Conservation (phyloP, 345 rosid genomes). For the Turritis glabra region DNA sequence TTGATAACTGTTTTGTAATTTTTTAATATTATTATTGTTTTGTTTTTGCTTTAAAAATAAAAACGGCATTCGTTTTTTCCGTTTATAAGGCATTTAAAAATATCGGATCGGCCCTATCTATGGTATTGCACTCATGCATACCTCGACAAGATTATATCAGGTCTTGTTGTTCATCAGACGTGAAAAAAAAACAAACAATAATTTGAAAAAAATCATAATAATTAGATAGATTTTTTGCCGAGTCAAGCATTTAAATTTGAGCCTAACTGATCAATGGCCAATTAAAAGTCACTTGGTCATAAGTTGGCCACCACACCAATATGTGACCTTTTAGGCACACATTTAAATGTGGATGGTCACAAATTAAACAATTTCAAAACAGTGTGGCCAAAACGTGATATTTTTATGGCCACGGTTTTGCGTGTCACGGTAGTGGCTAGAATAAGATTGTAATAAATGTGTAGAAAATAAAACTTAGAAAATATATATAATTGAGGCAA, state of each 20-base stretch:
- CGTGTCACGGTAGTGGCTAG: background rate
- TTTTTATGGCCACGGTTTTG: background rate
- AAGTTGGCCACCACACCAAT: background rate
- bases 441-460: background rate
- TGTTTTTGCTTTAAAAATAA: no score
- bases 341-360: background rate
- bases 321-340: background rate
- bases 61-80: no score
- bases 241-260: background rate
- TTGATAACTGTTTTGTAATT: no score
- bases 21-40: no score
- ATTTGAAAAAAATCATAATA: no score
- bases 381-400: background rate
- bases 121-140: background rate
- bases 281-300: background rate
- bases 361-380: background rate
- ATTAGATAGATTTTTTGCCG: background rate
- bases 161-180: background rate
- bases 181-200: background rate
- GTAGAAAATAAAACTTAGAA: background rate
- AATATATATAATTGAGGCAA: background rate
- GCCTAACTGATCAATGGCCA: background rate
- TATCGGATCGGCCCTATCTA: no score
- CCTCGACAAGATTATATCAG: background rate
- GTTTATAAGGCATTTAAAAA: no score